phyloP scores from a whole-genome alignment of 1,284 basidiomycete genomes.

The Lentinus polychrous region DNA sequence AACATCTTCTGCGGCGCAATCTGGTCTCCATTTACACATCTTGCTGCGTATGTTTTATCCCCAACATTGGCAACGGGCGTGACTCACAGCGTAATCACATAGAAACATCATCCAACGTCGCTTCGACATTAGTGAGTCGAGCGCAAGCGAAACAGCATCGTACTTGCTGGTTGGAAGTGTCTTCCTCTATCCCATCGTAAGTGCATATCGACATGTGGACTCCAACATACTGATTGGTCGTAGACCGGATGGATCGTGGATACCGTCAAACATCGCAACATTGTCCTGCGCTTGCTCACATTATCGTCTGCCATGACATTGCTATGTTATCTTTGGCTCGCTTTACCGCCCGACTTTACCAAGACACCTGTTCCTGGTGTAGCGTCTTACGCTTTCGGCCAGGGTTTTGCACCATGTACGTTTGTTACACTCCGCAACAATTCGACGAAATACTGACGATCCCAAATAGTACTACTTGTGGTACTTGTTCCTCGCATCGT shows the following conservation, averaged over 20 bases:
- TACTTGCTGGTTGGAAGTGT: constrained; percentile 71
- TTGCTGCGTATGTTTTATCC: constrained; percentile 52
- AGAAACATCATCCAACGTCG: constrained; percentile 73
- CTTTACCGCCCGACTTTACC: constrained; percentile 50
- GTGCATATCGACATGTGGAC: constrained; percentile 12
- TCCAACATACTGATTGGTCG: not conserved
- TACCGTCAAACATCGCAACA: constrained; percentile 44
- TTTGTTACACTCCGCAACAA: constrained; percentile 6
- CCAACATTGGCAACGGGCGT: not conserved
- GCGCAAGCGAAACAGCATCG: constrained; percentile 60
- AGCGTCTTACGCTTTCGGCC: constrained; percentile 55
- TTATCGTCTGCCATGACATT: constrained; percentile 60
- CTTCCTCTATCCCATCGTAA: constrained; percentile 66
- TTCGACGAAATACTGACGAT: not conserved
- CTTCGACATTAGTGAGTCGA: constrained; percentile 52
- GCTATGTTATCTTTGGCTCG: constrained; percentile 60
- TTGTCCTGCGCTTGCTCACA: constrained; percentile 52
- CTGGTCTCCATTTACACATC: constrained; percentile 75
- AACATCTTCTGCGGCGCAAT: constrained; percentile 73
- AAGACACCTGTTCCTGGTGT: constrained; percentile 56
- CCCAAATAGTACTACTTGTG: constrained; percentile 54
- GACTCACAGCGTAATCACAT: not conserved
- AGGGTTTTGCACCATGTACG: constrained; percentile 68
- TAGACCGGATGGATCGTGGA: constrained; percentile 62
- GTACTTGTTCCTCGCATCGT: constrained; percentile 72